Conservation (phyloP, 2,329 filamentous ascomycete species). For the Paecilomyces variotii region DNA sequence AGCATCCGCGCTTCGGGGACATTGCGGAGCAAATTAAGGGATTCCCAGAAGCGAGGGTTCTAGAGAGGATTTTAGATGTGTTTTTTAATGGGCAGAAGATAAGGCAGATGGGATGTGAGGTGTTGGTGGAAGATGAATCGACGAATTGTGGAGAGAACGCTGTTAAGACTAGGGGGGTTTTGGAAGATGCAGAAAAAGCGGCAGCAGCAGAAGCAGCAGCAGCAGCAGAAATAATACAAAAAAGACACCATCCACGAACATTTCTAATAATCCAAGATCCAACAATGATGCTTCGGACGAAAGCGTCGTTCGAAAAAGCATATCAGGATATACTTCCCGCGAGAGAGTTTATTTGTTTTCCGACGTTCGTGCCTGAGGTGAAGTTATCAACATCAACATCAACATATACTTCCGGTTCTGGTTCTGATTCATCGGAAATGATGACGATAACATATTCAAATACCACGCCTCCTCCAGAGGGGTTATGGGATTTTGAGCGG, state of each 20-base stretch:
- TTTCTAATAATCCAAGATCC: slow-evolving; percentile 38
- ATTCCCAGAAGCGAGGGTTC: neutral
- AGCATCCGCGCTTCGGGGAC: slow-evolving; percentile 17
- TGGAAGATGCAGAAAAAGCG: neutral
- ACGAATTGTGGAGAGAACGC: neutral
- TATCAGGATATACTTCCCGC: slow-evolving; percentile 17
- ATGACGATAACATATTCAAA: neutral
- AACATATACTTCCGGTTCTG: neutral
- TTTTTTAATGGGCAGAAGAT: neutral
- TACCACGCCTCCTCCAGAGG: slow-evolving; percentile 3
- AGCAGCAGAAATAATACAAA: too few relatives aligned
- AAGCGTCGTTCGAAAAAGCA: slow-evolving; percentile 33
- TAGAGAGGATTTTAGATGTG: neutral
- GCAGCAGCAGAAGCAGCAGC: neutral
- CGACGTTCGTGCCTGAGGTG: neutral
- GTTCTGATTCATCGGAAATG: neutral
- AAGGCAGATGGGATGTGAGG: neutral
- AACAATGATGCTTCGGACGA: slow-evolving; percentile 38
- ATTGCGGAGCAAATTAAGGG: slow-evolving; percentile 5
- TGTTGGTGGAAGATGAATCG: neutral
- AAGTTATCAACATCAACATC: neutral
- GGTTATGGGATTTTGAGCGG: slow-evolving; percentile 31
- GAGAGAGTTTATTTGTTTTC: neutral
- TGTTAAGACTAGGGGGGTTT: neutral
- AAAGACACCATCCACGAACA: slow-evolving; percentile 2